Evolutionary conservation across 129 eudicot genomes (phyloP).

Genomic region (Chrysanthemum makinoi): DNA sequence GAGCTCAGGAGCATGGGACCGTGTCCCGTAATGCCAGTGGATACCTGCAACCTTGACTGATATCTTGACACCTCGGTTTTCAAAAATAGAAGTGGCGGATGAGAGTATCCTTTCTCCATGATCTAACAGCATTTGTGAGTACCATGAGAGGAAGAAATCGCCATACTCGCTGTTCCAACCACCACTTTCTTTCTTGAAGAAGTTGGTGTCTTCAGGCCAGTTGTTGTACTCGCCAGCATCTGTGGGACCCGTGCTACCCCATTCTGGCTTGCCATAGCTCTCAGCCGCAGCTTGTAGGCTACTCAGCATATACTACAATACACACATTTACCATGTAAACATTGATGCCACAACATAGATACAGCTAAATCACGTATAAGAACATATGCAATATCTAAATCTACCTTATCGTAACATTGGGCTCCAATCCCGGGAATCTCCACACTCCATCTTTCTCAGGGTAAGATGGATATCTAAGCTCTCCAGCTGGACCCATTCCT

Average conservation of each 20-base stretch:
- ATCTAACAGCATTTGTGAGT: constrained; percentile 77
- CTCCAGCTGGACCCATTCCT: constrained; percentile 99
- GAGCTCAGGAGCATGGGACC: constrained; percentile 89
- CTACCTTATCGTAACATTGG: constrained; percentile 96
- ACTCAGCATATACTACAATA: constrained; percentile 81
- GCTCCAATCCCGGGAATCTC: constrained; percentile 99
- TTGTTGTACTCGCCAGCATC: constrained; percentile 93
- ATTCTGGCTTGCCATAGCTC: constrained; percentile 76
- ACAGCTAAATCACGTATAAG: not conserved
- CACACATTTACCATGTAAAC: constrained; percentile 13
- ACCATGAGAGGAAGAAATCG: constrained; percentile 92
- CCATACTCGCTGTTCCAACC: constrained; percentile 83
- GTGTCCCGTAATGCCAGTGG: constrained; percentile 90
- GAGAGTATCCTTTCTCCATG: constrained; percentile 81
- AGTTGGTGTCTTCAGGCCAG: constrained; percentile 96
- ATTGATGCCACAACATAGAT: not conserved
- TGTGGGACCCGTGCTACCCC: constrained; percentile 93
- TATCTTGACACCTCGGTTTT: constrained; percentile 40
- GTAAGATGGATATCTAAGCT: constrained; percentile 94
- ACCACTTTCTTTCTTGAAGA: constrained; percentile 80
- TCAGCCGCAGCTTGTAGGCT: constrained; percentile 93
- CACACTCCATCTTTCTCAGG: constrained; percentile 91
- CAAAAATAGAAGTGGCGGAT: constrained; percentile 47
- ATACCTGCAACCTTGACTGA: constrained; percentile 74
- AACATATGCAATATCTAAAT: not conserved